These are phyloP conservation scores for Babesia divergens DNA, from an alignment of 169 alveolate species.

Conservation along the genomic window DNA sequence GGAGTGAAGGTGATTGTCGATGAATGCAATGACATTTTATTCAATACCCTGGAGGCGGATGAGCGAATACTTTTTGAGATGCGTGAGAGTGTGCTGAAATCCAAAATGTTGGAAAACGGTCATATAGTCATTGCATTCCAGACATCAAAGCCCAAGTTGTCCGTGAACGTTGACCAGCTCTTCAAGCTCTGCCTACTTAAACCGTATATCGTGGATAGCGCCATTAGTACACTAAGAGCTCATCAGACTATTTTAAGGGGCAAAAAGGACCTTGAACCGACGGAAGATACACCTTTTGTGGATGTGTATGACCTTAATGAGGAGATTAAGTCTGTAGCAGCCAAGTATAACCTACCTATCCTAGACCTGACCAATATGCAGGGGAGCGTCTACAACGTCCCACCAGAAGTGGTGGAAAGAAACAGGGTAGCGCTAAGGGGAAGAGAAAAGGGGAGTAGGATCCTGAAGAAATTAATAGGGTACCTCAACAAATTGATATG, in stretches of 20 bases:
- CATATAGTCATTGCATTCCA: conserved; percentile 11
- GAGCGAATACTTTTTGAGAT: conserved; percentile 12
- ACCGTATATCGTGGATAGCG: neutral
- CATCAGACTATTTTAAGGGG: neutral
- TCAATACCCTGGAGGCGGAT: neutral
- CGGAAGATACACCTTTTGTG: neutral
- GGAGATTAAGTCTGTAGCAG: neutral
- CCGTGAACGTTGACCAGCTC: conserved; percentile 26
- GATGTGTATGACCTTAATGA: conserved; percentile 20
- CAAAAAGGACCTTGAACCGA: neutral
- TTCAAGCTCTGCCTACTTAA: conserved; percentile 20
- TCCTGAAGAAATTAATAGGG: neutral
- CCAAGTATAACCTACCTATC: conserved; percentile 19
- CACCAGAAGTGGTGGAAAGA: neutral
- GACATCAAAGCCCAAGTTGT: conserved; percentile 10
- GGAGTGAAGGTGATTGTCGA: conserved; percentile 11
- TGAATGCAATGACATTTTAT: conserved; percentile 2
- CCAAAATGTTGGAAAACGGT: conserved; percentile 6
- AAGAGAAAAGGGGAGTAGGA: neutral
- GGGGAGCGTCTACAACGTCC: conserved; percentile 8
- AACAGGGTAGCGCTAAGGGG: neutral
- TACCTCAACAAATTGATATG: conserved; percentile 1
- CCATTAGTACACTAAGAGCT: neutral
- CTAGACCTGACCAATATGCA: neutral
- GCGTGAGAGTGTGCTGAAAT: conserved; percentile 4